Base-by-base conservation (phyloP, 164 flowering plant species). In the Santalum album region DNA sequence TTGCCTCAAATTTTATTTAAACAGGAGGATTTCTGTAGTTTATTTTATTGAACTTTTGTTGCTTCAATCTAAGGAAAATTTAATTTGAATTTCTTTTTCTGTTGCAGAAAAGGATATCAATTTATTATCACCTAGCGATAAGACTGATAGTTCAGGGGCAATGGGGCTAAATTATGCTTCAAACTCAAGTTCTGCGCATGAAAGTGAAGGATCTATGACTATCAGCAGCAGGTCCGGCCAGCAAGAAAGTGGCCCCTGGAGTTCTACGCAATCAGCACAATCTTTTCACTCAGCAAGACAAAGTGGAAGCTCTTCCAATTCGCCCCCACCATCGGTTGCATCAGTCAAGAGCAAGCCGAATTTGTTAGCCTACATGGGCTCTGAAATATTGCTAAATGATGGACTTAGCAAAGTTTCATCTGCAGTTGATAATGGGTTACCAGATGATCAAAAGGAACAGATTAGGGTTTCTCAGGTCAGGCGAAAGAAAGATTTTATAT, bases 401-500 rank as follows among this genome's bases (percentile, higher is more conserved):
- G 75, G 55, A 22, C 46, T 50, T 7, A 18, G 35, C 27, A 49
- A 40, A 18, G 26, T 12, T 19, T 56, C 65, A 2, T 51, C 63
- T 24, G 21, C 21, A 20, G 47, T 7, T 11, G 48, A 25, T 26
- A 49, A 53, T 38, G 58, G 50, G 9, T 34, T 64, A 48, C 26
- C 63, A 3, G 44, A 47, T 12, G 69, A 61, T 20, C 54, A 62
- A 23, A 64, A 50, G 4, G 76, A 71, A 35, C 36, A 20, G 32
- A 26, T 34, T 12, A 59, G 75, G 46, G 39, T 64, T 20, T 65
- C 60, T 1, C 65, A 56, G 54, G 72, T 80, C 49, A 67, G 73
- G 9, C 65, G 80, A 67, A 75, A 74, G 53, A 80, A 67, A 46
- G 64, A 76, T 53, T 80, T 70, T 65, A 55, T 49, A 12, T 58